Evolutionary conservation across 2,329 filamentous ascomycete genomes (phyloP).

Genomic region (Aspergillus carbonarius): DNA sequence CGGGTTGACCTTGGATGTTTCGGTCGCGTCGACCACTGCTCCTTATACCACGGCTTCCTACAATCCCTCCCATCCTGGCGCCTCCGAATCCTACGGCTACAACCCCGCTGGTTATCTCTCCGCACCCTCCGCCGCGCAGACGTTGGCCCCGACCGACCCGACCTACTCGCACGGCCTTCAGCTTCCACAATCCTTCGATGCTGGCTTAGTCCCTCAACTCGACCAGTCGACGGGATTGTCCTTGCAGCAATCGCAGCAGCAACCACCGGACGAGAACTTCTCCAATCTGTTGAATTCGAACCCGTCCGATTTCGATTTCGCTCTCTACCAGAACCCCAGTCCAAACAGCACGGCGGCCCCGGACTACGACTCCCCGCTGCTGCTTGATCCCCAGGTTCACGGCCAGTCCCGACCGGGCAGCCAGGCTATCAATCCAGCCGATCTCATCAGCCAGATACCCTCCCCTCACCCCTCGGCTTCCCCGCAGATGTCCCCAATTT

Average conservation of each 20-base stretch:
- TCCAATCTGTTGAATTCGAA: conserved; percentile 43
- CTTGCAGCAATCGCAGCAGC: conserved; percentile 21
- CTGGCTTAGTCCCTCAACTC: conserved; percentile 37
- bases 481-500: conserved; percentile 52
- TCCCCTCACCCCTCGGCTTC: conserved; percentile 54
- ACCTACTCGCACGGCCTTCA: conserved; percentile 35
- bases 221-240: conserved; percentile 32
- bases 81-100: conserved; percentile 37
- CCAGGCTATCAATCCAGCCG: conserved; percentile 48
- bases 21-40: conserved; percentile 32
- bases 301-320: conserved; percentile 39
- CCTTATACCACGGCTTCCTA: conserved; percentile 33
- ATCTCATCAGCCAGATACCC: conserved; percentile 48
- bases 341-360: conserved; percentile 30
- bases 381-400: conserved; percentile 44
- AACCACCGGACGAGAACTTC: conserved; percentile 33
- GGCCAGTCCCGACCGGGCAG: conserved; percentile 37
- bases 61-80: conserved; percentile 24
- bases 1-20: conserved; percentile 38
- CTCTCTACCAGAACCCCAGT: conserved; percentile 37
- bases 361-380: conserved; percentile 39
- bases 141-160: conserved; percentile 33
- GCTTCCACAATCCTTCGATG: conserved; percentile 39
- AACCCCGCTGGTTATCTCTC: conserved; percentile 36
- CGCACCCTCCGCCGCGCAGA: conserved; percentile 29